Evolutionary conservation across 768 basidiomycete genomes (phyloP), one percentile per base, ranked within the genome.

Genomic region (Pulveroboletus sp.): DNA sequence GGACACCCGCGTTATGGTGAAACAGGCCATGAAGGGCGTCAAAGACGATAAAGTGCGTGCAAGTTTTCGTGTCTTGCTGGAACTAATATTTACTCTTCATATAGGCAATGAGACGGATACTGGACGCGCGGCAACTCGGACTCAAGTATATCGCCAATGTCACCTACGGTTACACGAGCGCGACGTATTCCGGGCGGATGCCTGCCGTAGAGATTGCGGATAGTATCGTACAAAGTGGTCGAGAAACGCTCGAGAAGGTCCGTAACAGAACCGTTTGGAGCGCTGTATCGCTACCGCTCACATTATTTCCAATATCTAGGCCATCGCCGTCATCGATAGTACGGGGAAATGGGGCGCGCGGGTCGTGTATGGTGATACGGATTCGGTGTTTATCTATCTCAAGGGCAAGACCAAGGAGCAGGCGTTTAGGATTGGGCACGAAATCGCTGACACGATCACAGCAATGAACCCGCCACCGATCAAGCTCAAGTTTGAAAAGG

Each of bases 401-500:
- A 83, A 79, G 21, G 97, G 94, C 7, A 87, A 82, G 66, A 90
- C 92, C 5, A 94, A 89, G 62, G 92, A 94, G 27, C 87, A 97
- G 61, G 97, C 97, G 0, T 97, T 97, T 67, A 73, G 80, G 33
- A 90, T 97, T 47, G 95, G 95, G 2, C 73, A 94, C 51, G 93
- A 97, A 54, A 98, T 99, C 36, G 85, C 94, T 7, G 87, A 94
- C 39, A 76, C 79, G 0, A 80, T 99, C 50, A 98, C 97, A 3
- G 75, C 81, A 2, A 69, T 82, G 67, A 97, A 97, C 58, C 97
- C 95, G 0, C 75, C 82, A 5, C 97, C 95, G 0, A 72, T 99
- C 58, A 97, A 95, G 69, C 79, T 99, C 49, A 98, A 97, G 69
- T 98, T 99, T 57, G 97, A 99, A 67, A 99, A 99, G 82, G 94